Evolutionary conservation across 371 early-diverging fungal genomes (phyloP), one percentile per base, ranked within the genome.

Genomic region (Actinomortierella wolfii): DNA sequence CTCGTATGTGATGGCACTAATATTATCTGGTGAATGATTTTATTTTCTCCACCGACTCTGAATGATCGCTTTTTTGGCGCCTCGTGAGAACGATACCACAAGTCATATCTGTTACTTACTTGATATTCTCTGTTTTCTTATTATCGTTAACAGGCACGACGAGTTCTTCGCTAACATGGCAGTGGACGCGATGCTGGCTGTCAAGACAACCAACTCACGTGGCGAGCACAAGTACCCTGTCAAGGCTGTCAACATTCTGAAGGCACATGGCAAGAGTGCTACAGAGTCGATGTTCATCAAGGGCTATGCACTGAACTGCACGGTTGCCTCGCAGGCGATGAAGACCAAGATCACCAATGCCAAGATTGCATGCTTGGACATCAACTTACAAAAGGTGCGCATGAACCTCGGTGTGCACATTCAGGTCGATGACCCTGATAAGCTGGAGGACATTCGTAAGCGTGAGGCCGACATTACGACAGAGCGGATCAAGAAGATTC

Each of bases 261-360:
- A 99, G 83, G 98, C 98, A 26, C 97, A 99, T 76, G 99, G 99
- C 56, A 95, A 95, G 78, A 89, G 92, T 42, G 94, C 96, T 42
- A 87, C 87, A 54, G 99, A 99, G 74, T 92, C 93, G 48, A 83
- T 86, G 59, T 89, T 97, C 61, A 85, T 98, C 45, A 91, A 94
- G 51, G 99, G 99, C 52, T 99, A 98, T 80, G 99, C 99, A 3
- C 83, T 99, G 57, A 99, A 99, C 89, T 98, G 98, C 79, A 96
- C 97, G 18, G 94, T 97, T 29, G 95, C 98, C 18, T 91, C 97
- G 48, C 97, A 98, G 84, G 97, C 95, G 50, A 95, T 98, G 92
- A 92, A 91, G 77, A 96, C 91, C 53, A 86, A 85, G 58, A 83
- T 99, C 61, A 81, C 81, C 44, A 90, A 88, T 59, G 97, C 99